These are phyloP conservation scores for Skeletonema tropicum DNA, from an alignment of 108 stramenopile species.

Conservation along the genomic window DNA sequence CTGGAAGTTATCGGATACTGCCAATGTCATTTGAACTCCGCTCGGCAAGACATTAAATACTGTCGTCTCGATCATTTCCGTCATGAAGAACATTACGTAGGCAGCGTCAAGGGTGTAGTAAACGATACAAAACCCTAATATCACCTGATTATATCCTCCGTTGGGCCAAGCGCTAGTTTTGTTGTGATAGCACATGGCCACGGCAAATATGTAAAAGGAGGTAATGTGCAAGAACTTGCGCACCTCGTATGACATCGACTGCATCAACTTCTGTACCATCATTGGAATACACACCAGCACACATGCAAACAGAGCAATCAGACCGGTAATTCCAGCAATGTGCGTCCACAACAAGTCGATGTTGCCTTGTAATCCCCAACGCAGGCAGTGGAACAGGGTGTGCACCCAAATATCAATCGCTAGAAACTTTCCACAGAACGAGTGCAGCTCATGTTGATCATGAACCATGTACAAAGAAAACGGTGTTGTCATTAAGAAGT, in stretches of 20 bases:
- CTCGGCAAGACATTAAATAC: conserved; percentile 36
- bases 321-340: conserved; percentile 45
- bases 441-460: conserved; percentile 53
- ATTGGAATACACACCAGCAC: conserved; percentile 51
- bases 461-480: conserved; percentile 47
- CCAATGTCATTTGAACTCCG: conserved; percentile 43
- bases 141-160: conserved; percentile 49
- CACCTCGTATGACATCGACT: conserved; percentile 42
- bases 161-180: conserved; percentile 35
- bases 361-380: conserved; percentile 56
- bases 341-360: conserved; percentile 33
- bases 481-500: conserved; percentile 39
- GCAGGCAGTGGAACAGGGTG: conserved; percentile 40
- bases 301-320: conserved; percentile 34
- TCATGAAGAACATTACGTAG: conserved; percentile 54
- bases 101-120: conserved; percentile 47
- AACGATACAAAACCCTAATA: conserved; percentile 45
- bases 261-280: conserved; percentile 28
- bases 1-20: conserved; percentile 43
- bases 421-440: conserved; percentile 53
- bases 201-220: conserved; percentile 48
- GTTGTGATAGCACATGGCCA: conserved; percentile 46
- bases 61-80: conserved; percentile 56
- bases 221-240: conserved; percentile 54
- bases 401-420: conserved; percentile 43